phyloP scores from a whole-genome alignment of 768 basidiomycete genomes.

The Termitomyces sp. region DNA sequence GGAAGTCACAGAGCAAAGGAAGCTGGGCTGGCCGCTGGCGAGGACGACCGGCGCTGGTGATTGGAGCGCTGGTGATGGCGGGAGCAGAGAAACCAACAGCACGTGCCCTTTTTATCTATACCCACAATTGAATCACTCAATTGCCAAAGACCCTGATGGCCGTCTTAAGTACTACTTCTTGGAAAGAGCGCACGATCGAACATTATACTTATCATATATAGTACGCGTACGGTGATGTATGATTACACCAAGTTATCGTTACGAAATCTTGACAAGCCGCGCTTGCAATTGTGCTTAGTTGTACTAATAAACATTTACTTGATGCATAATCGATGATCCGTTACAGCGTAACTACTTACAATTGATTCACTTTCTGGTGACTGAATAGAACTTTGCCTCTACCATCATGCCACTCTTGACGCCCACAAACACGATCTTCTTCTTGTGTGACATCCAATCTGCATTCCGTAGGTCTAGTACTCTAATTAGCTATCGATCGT shows the following conservation, averaged over 20 bases:
- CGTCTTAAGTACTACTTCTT: constrained; percentile 11
- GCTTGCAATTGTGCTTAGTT: too few species aligned
- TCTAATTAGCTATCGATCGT: background rate
- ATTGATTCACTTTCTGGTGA: too few species aligned
- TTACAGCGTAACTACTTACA: too few species aligned
- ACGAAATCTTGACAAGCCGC: too few species aligned
- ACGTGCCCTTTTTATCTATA: constrained; percentile 12
- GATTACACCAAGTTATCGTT: too few species aligned
- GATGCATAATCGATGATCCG: too few species aligned
- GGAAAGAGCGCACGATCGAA: background rate
- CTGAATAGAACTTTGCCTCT: background rate
- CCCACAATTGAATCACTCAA: constrained; percentile 1
- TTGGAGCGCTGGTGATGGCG: constrained; percentile 13
- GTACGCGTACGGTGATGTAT: too few species aligned
- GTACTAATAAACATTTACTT: too few species aligned
- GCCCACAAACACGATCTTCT: constrained; percentile 17
- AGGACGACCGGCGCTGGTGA: constrained; percentile 6
- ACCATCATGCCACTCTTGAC: constrained; percentile 19
- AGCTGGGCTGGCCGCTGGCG: constrained; percentile 15
- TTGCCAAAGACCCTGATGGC: constrained; percentile 26
- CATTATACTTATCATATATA: too few species aligned
- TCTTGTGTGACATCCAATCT: constrained; percentile 19
- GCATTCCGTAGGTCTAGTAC: constrained; percentile 17
- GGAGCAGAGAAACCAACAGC: constrained; percentile 19
- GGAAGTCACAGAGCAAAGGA: constrained; percentile 14